Percentiles rank a stretch among this genome's conserved stretches.
phyloP scores from a whole-genome alignment of 2,329 filamentous ascomycete genomes.

The Alternaria ethzedia region DNA sequence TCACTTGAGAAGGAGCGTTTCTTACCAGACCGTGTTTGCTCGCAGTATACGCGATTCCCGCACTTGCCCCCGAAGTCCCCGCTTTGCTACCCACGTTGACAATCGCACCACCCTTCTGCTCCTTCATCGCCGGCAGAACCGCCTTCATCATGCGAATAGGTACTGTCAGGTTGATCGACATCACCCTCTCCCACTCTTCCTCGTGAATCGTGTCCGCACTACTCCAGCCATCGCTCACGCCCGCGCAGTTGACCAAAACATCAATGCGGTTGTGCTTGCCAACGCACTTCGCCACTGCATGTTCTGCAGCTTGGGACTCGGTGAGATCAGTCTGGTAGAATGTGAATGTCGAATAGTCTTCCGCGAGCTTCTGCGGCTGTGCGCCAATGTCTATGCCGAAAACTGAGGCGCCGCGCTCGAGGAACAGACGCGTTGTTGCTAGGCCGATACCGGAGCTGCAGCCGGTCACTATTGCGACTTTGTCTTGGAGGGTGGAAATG shows the following conservation, averaged over 20 bases:
- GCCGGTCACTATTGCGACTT: conserved; percentile 37
- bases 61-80: conserved; percentile 46
- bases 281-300: conserved; percentile 32
- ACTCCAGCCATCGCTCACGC: conserved; percentile 53
- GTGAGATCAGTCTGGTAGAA: conserved; percentile 37
- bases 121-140: conserved; percentile 52
- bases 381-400: conserved; percentile 38
- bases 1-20: not conserved
- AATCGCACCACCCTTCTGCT: conserved; percentile 49
- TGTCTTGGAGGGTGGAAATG: conserved; percentile 30
- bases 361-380: conserved; percentile 22
- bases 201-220: conserved; percentile 50
- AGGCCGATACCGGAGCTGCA: conserved; percentile 42
- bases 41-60: conserved; percentile 56
- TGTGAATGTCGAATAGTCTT: conserved; percentile 22
- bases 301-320: conserved; percentile 22
- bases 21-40: conserved; percentile 53
- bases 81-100: conserved; percentile 49
- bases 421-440: conserved; percentile 33
- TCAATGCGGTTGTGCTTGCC: conserved; percentile 42
- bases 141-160: conserved; percentile 55
- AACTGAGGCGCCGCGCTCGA: conserved; percentile 32
- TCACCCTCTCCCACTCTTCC: conserved; percentile 49
- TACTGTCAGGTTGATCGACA: conserved; percentile 53
- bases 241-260: conserved; percentile 55